Percentiles rank a stretch among this genome's conserved stretches.
Evolutionary conservation across 331 rosid species (phyloP).

Genomic region (Quercus lobata): DNA sequence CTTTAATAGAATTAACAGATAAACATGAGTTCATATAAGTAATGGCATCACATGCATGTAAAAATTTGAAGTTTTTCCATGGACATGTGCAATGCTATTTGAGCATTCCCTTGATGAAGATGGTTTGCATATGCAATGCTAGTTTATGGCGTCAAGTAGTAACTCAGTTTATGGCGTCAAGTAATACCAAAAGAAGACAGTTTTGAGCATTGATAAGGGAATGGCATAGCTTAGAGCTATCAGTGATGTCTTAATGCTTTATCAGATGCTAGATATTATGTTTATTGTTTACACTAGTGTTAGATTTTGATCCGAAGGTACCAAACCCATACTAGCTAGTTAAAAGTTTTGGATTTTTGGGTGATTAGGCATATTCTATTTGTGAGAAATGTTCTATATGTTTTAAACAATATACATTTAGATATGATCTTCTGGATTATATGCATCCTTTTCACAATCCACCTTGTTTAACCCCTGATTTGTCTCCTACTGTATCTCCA

Average conservation of each 20-base stretch:
- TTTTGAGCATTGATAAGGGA: neutral
- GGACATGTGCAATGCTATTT: neutral
- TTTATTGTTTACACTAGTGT: neutral
- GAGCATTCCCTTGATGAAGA: neutral
- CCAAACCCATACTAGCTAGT: neutral
- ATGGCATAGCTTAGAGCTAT: neutral
- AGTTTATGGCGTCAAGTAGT: neutral
- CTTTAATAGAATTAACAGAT: neutral
- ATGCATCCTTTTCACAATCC: conserved; percentile 1
- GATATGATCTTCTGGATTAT: neutral
- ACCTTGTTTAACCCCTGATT: neutral
- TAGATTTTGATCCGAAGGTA: neutral
- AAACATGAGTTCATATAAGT: neutral
- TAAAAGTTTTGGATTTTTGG: neutral
- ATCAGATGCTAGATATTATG: neutral
- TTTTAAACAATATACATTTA: neutral
- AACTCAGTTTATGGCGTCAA: neutral
- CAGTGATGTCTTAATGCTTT: neutral
- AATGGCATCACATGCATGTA: neutral
- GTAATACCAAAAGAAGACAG: neutral
- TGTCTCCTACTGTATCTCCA: conserved; percentile 30
- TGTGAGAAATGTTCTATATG: neutral
- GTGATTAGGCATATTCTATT: neutral
- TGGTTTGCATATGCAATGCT: neutral
- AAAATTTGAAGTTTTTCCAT: neutral